Evolutionary conservation across 2,329 filamentous ascomycete species (phyloP), one percentile per base, ranked within the genome.

Genomic region (Exophiala alcalophila): DNA sequence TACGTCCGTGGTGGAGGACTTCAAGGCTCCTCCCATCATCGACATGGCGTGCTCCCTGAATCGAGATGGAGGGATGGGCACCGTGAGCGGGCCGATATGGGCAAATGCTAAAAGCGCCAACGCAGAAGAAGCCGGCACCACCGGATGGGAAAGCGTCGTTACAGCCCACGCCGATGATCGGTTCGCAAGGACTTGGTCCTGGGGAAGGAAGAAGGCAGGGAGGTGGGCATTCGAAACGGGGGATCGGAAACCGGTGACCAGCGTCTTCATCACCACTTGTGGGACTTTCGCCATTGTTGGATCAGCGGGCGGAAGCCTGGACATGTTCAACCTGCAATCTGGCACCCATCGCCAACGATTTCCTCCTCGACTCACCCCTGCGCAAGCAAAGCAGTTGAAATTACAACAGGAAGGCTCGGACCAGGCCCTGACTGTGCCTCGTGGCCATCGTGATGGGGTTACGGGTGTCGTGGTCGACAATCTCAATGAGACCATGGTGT

Each of bases 321-420:
- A 96, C 63, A 91, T 94, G 84, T 97, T 86, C 76, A 98, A 98
- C 62, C 71, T 98, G 45, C 92, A 98, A 63, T 97, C 92, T 30
- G 92, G 92, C 30, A 72, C 83, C 14, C 87, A 94, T 64, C 82
- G 91, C 44, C 88, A 94, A 59, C 80, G 84, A 12, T 98, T 94
- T 63, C 92, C 92, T 0, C 81, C 87, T 6, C 78, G 77, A 30
- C 65, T 94, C 31, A 90, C 84, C 1, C 84, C 84, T 2, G 79
- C 80, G 0, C 87, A 94, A 65, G 84, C 86, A 2, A 82, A 84
- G 54, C 84, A 86, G 60, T 63, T 90, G 34, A 86, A 83, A 60
- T 67, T 83, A 54, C 77, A 80, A 56, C 79, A 82, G 58, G 66
- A 76, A 51, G 76, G 57, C 71, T 12, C 49, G 52, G 25, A 62